Evolutionary conservation across 1,284 basidiomycete genomes (phyloP).

Genomic region (Ustilago xerochloae): DNA sequence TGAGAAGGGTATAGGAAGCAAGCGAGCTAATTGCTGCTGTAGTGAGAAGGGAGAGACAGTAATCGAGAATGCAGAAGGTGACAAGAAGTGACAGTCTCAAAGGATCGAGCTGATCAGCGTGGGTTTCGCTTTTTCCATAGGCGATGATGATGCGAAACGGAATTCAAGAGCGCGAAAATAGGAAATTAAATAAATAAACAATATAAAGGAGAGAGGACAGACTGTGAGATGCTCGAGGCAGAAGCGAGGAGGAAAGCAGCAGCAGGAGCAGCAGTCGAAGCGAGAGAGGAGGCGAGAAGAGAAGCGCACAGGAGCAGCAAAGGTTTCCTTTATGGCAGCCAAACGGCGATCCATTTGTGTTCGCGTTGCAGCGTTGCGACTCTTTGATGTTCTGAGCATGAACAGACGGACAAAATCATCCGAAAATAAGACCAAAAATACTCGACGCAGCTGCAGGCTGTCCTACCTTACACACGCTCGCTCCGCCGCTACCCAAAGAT

Average conservation of each 20-base stretch:
- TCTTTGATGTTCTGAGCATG: not conserved
- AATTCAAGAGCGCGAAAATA: slow-evolving; percentile 1
- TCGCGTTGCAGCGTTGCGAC: no score
- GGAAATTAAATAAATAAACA: not conserved
- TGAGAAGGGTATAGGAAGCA: not conserved
- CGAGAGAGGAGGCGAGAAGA: not conserved
- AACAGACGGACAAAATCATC: not conserved
- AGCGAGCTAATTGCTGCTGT: not conserved
- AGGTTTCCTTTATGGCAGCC: not conserved
- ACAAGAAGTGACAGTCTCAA: slow-evolving; percentile 17
- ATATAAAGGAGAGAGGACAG: no score
- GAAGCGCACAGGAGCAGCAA: not conserved
- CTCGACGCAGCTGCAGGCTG: no score
- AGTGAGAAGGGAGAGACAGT: not conserved
- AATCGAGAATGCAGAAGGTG: not conserved
- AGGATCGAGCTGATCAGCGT: slow-evolving; percentile 39
- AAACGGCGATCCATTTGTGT: slow-evolving; percentile 1
- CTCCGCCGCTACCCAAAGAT: no score
- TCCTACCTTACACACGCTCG: no score
- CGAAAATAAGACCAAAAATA: not conserved
- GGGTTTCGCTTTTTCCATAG: not conserved
- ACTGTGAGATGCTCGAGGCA: no score
- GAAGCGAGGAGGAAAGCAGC: no score
- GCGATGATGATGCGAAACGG: not conserved
- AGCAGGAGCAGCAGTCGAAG: not conserved